Evolutionary conservation across 2,329 filamentous ascomycete genomes (phyloP).

Genomic region (Botrytis fabae): DNA sequence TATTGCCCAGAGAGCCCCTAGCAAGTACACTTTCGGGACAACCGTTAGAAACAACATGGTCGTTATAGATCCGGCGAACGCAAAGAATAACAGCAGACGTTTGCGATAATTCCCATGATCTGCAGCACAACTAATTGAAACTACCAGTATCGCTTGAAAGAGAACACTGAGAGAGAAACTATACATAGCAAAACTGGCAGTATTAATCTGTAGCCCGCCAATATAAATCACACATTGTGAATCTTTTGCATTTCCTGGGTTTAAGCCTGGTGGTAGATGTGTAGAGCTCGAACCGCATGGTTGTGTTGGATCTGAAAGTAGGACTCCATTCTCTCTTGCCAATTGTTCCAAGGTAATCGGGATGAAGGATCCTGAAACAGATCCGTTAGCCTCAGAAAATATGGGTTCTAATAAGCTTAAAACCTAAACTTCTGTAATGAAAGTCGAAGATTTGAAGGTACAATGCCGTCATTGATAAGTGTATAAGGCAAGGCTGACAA

Average conservation of each 20-base stretch:
- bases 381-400: slow-evolving; percentile 26
- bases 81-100: slow-evolving; percentile 81
- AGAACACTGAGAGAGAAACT: slow-evolving; percentile 93
- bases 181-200: slow-evolving; percentile 97
- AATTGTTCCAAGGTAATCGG: slow-evolving; percentile 93
- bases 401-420: background rate
- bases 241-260: slow-evolving; percentile 38
- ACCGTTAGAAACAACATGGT: slow-evolving; percentile 90
- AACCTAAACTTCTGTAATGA: slow-evolving; percentile 18
- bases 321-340: slow-evolving; percentile 85
- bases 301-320: slow-evolving; percentile 72
- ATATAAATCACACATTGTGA: slow-evolving; percentile 81
- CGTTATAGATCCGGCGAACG: slow-evolving; percentile 73
- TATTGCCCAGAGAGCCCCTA: slow-evolving; percentile 83
- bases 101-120: slow-evolving; percentile 94
- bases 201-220: slow-evolving; percentile 85
- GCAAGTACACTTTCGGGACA: slow-evolving; percentile 70
- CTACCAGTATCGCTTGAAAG: slow-evolving; percentile 84
- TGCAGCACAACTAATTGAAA: slow-evolving; percentile 93
- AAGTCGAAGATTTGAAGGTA: slow-evolving; percentile 17
- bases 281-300: slow-evolving; percentile 60
- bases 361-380: slow-evolving; percentile 76
- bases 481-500: background rate
- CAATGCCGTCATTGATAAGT: slow-evolving; percentile 16
- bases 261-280: slow-evolving; percentile 28